Evolutionary conservation across 257 asterid species (phyloP).

Genomic region (Leonotis leonurus): DNA sequence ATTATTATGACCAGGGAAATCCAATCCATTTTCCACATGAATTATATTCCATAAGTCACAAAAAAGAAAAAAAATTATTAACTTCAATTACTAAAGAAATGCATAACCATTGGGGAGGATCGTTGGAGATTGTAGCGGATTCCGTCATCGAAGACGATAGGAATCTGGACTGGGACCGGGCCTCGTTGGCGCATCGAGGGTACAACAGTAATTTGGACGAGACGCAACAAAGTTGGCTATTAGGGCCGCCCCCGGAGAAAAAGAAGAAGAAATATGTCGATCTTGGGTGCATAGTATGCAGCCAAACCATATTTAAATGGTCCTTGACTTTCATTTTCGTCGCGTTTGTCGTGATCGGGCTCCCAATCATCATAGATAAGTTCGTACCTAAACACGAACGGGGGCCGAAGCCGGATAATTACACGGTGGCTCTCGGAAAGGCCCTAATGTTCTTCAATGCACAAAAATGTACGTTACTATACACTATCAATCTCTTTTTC

Average conservation of each 20-base stretch:
- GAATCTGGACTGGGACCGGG: constrained; percentile 59
- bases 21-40: constrained; percentile 4
- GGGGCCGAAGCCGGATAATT: constrained; percentile 56
- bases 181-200: constrained; percentile 39
- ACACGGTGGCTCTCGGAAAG: constrained; percentile 53
- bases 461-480: constrained; percentile 67
- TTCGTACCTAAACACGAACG: constrained; percentile 38
- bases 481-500: neutral
- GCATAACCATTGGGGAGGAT: constrained; percentile 91
- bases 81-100: constrained; percentile 13
- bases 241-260: constrained; percentile 59
- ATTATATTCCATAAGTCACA: neutral
- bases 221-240: constrained; percentile 85
- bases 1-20: neutral
- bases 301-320: constrained; percentile 54
- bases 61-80: neutral
- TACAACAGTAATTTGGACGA: constrained; percentile 41
- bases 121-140: constrained; percentile 57
- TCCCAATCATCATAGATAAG: constrained; percentile 50
- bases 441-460: constrained; percentile 91
- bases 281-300: constrained; percentile 63
- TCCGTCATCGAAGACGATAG: constrained; percentile 45
- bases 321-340: constrained; percentile 19
- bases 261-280: constrained; percentile 73
- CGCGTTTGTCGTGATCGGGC: constrained; percentile 48